Conservation (phyloP, 163 green algal species). For the Scenedesmus sp. region DNA sequence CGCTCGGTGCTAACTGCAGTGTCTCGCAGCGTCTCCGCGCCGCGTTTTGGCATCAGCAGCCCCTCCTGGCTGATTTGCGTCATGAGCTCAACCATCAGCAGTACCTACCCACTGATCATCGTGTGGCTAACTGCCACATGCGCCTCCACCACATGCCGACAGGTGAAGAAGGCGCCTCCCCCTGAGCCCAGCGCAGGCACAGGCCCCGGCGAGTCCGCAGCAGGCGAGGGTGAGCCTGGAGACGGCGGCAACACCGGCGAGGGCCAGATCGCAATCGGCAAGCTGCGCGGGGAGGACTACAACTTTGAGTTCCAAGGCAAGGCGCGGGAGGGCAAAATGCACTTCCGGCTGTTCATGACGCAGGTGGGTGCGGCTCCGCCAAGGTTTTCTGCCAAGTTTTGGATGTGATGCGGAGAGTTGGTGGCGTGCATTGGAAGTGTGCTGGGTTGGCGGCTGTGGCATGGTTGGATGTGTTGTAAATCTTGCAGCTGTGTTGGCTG, state of each 20-base stretch:
- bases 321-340: slow-evolving; percentile 82
- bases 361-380: slow-evolving; percentile 61
- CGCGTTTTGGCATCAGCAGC: too few relatives aligned
- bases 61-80: too few relatives aligned
- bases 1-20: too few relatives aligned
- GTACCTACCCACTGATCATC: too few relatives aligned
- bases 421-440: too few relatives aligned
- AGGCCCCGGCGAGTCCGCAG: neutral
- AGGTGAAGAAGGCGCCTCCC: slow-evolving; percentile 47
- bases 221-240: neutral
- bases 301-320: slow-evolving; percentile 90
- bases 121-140: too few relatives aligned
- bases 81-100: too few relatives aligned
- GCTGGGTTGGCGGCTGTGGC: neutral
- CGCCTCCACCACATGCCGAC: neutral
- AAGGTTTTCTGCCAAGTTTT: neutral
- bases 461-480: neutral
- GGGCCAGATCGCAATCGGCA: slow-evolving; percentile 74
- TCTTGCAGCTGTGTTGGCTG: too few relatives aligned
- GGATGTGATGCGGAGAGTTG: neutral
- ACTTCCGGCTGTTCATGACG: slow-evolving; percentile 89
- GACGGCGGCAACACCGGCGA: slow-evolving; percentile 22
- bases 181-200: neutral
- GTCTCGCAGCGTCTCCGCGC: too few relatives aligned
- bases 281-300: slow-evolving; percentile 93